A percentile compares a stretch with the other conserved stretches of the same genome.
phyloP scores from a whole-genome alignment of 495 filamentous ascomycete genomes.

The Aspergillus taichungensis region DNA sequence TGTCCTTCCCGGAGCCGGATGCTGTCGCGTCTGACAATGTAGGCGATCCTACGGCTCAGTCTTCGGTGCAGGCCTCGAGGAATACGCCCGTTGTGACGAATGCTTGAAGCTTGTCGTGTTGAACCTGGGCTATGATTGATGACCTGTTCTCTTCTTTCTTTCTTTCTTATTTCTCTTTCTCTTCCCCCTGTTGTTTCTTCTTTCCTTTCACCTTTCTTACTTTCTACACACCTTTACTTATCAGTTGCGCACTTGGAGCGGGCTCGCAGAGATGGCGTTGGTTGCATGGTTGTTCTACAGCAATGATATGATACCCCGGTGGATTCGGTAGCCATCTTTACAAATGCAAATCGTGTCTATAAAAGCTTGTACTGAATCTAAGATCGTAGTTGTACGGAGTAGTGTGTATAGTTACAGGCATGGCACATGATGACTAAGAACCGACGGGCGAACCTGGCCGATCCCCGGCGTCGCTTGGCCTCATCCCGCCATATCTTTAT shows the following conservation, averaged over 20 bases:
- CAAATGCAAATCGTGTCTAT: not conserved
- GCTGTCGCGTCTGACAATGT: constrained; percentile 9
- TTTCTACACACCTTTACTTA: too few relatives aligned
- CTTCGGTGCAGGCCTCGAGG: constrained; percentile 16
- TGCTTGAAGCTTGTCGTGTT: constrained; percentile 5
- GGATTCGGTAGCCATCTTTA: not conserved
- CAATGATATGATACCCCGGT: constrained; percentile 8
- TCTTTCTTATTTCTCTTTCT: not conserved
- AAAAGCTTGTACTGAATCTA: constrained; percentile 1
- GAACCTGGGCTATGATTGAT: not conserved
- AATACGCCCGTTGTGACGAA: constrained; percentile 16
- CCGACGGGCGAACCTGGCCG: too few relatives aligned
- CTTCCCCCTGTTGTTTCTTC: not conserved
- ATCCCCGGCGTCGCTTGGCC: too few relatives aligned
- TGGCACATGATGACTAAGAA: too few relatives aligned
- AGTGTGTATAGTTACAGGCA: too few relatives aligned
- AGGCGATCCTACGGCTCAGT: constrained; percentile 14
- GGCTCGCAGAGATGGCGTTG: too few relatives aligned
- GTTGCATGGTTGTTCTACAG: not conserved
- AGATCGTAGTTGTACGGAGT: not conserved
- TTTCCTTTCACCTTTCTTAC: too few relatives aligned
- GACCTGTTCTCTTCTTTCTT: not conserved
- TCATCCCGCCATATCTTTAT: too few relatives aligned
- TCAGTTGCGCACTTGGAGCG: too few relatives aligned
- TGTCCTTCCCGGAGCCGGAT: constrained; percentile 15